Conservation (phyloP, 345 rosid genomes). For the Ailanthus altissimus region DNA sequence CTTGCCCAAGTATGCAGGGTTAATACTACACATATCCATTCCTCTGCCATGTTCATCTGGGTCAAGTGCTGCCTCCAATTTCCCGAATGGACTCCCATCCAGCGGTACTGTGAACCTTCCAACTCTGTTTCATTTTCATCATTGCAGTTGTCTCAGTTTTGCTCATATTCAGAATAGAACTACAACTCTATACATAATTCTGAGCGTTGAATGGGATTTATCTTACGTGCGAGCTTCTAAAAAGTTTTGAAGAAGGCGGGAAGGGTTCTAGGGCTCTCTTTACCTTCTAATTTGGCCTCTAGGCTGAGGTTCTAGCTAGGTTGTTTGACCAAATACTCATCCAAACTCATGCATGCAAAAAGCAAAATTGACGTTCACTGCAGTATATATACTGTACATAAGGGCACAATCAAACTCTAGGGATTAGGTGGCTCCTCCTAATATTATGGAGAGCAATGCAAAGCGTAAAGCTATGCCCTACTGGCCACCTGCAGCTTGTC, state of each 20-base stretch:
- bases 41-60: conserved; percentile 94
- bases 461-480: background rate
- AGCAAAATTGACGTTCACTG: background rate
- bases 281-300: background rate
- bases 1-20: conserved; percentile 68
- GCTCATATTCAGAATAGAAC: too few relatives aligned
- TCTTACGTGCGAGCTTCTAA: background rate
- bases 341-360: background rate
- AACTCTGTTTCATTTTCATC: conserved; percentile 47
- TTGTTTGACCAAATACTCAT: background rate
- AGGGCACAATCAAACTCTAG: background rate
- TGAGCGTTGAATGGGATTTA: background rate
- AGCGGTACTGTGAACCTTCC: conserved; percentile 89
- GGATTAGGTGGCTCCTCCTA: background rate
- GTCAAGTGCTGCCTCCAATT: conserved; percentile 74
- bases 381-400: background rate
- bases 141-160: background rate
- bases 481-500: background rate
- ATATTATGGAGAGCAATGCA: background rate
- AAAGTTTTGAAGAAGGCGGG: background rate
- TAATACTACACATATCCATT: conserved; percentile 96
- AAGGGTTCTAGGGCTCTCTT: background rate
- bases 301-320: background rate
- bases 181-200: background rate
- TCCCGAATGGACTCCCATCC: conserved; percentile 79